phyloP scores from a whole-genome alignment of 1,139 yeast species.

The Saccharomyces pastorianus region DNA sequence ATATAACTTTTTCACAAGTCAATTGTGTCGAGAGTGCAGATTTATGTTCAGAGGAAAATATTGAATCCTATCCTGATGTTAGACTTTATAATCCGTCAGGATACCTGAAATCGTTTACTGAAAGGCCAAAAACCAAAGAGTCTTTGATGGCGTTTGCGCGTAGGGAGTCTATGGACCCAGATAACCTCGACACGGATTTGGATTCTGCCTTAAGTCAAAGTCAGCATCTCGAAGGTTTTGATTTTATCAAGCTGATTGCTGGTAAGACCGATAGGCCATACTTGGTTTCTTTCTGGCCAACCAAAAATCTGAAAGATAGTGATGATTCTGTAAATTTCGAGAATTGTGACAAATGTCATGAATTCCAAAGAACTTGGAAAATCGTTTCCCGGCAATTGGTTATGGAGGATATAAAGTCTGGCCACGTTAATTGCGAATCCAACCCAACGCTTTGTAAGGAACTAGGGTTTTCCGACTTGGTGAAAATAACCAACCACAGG shows the following conservation, averaged over 20 bases:
- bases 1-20: constrained; percentile 56
- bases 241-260: constrained; percentile 36
- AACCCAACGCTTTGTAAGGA: constrained; percentile 44
- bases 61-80: constrained; percentile 49
- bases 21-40: constrained; percentile 69
- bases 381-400: constrained; percentile 42
- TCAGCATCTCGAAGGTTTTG: constrained; percentile 1
- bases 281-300: constrained; percentile 60
- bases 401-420: constrained; percentile 38
- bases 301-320: constrained; percentile 36
- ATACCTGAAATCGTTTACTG: constrained; percentile 39
- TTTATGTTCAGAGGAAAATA: constrained; percentile 53
- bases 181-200: constrained; percentile 30
- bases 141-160: constrained; percentile 46
- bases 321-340: constrained; percentile 32
- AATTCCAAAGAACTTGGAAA: constrained; percentile 50
- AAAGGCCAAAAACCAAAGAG: constrained; percentile 39
- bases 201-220: constrained; percentile 20
- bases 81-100: constrained; percentile 52
- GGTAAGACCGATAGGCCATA: constrained; percentile 44
- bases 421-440: constrained; percentile 52
- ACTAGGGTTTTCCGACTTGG: constrained; percentile 38
- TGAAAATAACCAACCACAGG: neutral
- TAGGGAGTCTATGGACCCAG: constrained; percentile 43
- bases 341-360: constrained; percentile 43